These are phyloP conservation scores for Angomonas ambiguus DNA, from an alignment of 208 protist species.

Conservation along the genomic window DNA sequence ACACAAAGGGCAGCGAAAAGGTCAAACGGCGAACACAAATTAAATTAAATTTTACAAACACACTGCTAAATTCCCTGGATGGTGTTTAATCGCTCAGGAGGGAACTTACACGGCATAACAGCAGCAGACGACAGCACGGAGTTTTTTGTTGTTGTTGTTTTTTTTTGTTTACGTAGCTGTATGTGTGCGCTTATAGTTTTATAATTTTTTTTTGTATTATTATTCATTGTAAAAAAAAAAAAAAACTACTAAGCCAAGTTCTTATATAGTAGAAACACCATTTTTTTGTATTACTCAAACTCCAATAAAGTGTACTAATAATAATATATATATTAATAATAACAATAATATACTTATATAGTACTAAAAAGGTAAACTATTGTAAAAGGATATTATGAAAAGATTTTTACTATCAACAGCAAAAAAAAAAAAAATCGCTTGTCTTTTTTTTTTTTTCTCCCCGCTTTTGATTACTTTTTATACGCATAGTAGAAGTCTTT, in stretches of 20 bases:
- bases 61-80: background rate
- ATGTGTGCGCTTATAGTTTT: too few relatives aligned
- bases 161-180: background rate
- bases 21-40: background rate
- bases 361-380: background rate
- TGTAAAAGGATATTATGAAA: background rate
- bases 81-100: too few relatives aligned
- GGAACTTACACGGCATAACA: too few relatives aligned
- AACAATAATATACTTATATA: background rate
- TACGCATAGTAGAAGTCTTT: slow-evolving; percentile 19
- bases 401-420: background rate
- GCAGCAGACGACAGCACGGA: too few relatives aligned
- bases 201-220: too few relatives aligned
- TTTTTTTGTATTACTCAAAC: too few relatives aligned
- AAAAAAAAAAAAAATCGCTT: slow-evolving; percentile 8
- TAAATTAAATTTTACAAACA: background rate
- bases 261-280: background rate
- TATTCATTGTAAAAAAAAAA: slow-evolving; percentile 22
- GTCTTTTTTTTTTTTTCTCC: slow-evolving; percentile 4
- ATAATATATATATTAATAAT: slow-evolving; percentile 2
- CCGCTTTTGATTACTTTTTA: slow-evolving; percentile 6
- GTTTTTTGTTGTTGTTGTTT: background rate
- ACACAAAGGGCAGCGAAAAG: background rate
- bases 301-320: background rate
- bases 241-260: background rate